Evolutionary conservation across 1,139 yeast species (phyloP).

Genomic region (Hemisphaericaspora xylanilytica): DNA sequence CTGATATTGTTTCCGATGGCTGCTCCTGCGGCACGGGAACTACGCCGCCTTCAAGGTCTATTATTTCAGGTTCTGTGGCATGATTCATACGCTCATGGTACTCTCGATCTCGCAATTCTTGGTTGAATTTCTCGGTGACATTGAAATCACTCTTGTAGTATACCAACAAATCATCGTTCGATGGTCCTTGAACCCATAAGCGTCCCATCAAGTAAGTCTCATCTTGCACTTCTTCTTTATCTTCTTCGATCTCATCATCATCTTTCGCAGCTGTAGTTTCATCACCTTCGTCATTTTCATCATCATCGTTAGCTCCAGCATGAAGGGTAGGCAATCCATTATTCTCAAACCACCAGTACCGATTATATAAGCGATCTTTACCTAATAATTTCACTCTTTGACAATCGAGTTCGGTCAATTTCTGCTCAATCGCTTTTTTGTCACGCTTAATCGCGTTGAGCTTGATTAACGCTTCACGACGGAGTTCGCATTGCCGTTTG

Average conservation of each 20-base stretch:
- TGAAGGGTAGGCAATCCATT: constrained; percentile 72
- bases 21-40: not conserved
- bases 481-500: constrained; percentile 40
- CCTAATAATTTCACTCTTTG: constrained; percentile 81
- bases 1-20: not conserved
- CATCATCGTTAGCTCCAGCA: constrained; percentile 37
- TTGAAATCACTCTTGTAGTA: constrained; percentile 16
- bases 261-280: constrained; percentile 32
- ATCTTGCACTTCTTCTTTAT: constrained; percentile 40
- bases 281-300: constrained; percentile 35
- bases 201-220: constrained; percentile 83
- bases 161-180: constrained; percentile 52
- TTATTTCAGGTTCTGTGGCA: not conserved
- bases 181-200: constrained; percentile 93
- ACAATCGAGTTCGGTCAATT: constrained; percentile 65
- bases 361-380: constrained; percentile 75
- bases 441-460: constrained; percentile 45
- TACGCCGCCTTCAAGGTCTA: constrained; percentile 2
- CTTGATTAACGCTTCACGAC: constrained; percentile 38
- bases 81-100: not conserved
- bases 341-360: constrained; percentile 95
- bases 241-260: constrained; percentile 31
- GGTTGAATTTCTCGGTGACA: constrained; percentile 7
- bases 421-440: constrained; percentile 52
- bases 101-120: constrained; percentile 5